Evolutionary conservation across 495 filamentous ascomycete genomes (phyloP), one percentile per base, ranked within the genome.

Genomic region (Talaromyces wortmannii): DNA sequence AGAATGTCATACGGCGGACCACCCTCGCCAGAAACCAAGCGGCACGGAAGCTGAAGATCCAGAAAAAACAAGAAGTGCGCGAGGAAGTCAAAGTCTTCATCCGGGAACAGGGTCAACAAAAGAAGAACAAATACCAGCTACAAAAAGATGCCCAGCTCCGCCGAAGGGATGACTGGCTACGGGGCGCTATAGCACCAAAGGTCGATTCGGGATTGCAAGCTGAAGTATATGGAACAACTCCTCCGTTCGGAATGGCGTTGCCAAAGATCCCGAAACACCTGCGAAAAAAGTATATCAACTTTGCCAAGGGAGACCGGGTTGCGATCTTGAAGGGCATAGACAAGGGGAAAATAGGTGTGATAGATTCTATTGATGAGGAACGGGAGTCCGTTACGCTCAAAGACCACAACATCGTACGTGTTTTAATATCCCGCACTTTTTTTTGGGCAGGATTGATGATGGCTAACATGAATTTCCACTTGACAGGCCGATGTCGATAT

Each of bases 261-360:
- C 65, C 72, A 15, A 58, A 63, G 36, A 59, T 79, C 42, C 71
- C 71, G 23, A 56, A 72, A 55, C 66, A 78, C 50, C 59, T 72
- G 45, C 83, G 82, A 52, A 71, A 77, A 43, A 75, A 79, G 61
- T 76, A 77, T 59, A 75, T 85, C 57, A 86, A 86, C 54, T 77
- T 97, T 59, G 79, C 74, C 13, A 63, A 69, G 7, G 84, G 82
- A 7, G 92, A 97, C 62, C 78, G 92, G 52, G 89, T 95, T 31
- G 89, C 90, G 36, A 66, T 95, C 32, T 71, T 87, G 46, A 83
- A 85, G 49, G 91, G 92, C 17, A 74, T 74, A 55, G 87, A 92
- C 58, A 86, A 84, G 73, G 90, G 90, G 55, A 86, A 85, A 69
- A 95, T 98, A 72, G 86, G 85, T 30, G 71, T 70, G 31, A 81